Evolutionary conservation across 1,284 basidiomycete genomes (phyloP).

Genomic region (Porodaedalea pini): DNA sequence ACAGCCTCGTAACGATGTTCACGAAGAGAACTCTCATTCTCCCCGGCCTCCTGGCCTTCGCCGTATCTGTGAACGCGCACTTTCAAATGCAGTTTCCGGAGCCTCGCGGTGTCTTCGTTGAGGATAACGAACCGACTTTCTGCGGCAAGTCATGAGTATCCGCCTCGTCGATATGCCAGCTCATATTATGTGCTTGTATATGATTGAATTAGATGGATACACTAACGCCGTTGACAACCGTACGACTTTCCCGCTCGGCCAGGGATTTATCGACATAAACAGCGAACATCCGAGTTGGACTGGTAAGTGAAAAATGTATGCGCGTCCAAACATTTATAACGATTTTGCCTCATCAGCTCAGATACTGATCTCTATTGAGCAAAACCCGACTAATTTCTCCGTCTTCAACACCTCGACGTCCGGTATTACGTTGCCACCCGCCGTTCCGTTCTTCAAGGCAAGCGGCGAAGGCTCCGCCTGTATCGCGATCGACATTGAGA

Average conservation of each 20-base stretch:
- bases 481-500: constrained; percentile 56
- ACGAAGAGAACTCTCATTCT: background rate
- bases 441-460: constrained; percentile 49
- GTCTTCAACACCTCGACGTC: constrained; percentile 51
- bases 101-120: constrained; percentile 52
- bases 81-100: constrained; percentile 59
- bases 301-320: constrained; percentile 29
- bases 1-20: background rate
- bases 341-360: constrained; percentile 37
- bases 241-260: constrained; percentile 52
- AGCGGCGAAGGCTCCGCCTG: constrained; percentile 57
- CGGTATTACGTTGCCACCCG: constrained; percentile 22
- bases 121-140: constrained; percentile 48
- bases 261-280: constrained; percentile 41
- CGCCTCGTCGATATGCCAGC: background rate
- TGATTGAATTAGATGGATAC: constrained; percentile 42
- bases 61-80: constrained; percentile 48
- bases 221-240: constrained; percentile 41
- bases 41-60: constrained; percentile 25
- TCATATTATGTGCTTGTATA: background rate
- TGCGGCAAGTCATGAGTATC: constrained; percentile 36
- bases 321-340: background rate
- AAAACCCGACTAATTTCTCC: constrained; percentile 53
- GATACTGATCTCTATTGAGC: constrained; percentile 51
- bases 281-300: constrained; percentile 42